Evolutionary conservation across 305 asterid species (phyloP), one percentile per base, ranked within the genome.

Genomic region (Fraxinus sp.): DNA sequence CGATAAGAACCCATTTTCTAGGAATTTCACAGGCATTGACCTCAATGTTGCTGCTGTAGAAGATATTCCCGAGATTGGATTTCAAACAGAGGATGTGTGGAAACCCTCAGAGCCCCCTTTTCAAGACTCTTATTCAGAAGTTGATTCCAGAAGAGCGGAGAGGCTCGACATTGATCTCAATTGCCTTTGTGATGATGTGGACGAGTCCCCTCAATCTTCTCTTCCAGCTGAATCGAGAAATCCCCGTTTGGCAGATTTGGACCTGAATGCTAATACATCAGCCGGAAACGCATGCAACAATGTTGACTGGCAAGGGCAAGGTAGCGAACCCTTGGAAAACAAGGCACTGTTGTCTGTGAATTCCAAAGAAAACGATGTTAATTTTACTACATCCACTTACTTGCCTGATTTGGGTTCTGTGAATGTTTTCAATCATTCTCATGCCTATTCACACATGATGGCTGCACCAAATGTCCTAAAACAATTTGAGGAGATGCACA

Each of bases 31-130:
- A 16, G 93, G 88, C 10, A 64, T 92, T 18, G 93, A 91, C 85
- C 92, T 92, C 85, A 92, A 92, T 84, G 85, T 91, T 83, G 89
- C 91, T 81, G 87, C 86, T 39, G 80, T 33, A 43, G 96, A 89
- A 30, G 94, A 88, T 77, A 46, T 7, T 77, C 35, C 82, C 59
- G 66, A 77, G 35, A 68, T 73, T 7, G 89, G 75, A 49, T 33
- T 41, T 30, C 79, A 83, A 75, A 14, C 22, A 16, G 81, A 73
- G 62, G 32, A 4, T 78, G 59, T 52, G 74, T 28, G 55, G 77
- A 26, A 39, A 52, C 9, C 62, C 20, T 52, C 62, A 52, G 62
- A 0, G 62, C 16, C 62, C 22, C 62, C 62, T 52, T 52, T 52
- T 7, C 86, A 55, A 79, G 86, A 84, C 46, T 77, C 85, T 85